Base-by-base conservation (phyloP, 768 basidiomycete species). In the Cyathus striatus region DNA sequence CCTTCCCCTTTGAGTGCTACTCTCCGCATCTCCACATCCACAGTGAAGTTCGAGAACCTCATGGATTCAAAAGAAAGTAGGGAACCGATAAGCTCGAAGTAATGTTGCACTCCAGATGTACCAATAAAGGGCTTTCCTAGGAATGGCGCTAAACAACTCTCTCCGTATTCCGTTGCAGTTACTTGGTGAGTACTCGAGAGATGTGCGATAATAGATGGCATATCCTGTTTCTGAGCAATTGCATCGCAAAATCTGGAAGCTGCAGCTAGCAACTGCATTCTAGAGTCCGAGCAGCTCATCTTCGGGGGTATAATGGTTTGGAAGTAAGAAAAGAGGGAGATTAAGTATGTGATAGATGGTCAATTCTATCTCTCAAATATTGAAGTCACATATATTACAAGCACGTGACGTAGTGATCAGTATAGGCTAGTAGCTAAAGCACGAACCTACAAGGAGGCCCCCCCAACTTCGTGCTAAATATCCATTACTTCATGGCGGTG, bases 1-100 rank as follows among this genome's bases (percentile, higher is more conserved):
- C 75, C 80, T 40, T 45, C 57, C 5, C 80, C 83, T 53, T 71
- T 78, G 42, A 74, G 68, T 14, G 68, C 72, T n/a, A 78, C 81
- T 55, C 70, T 76, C 32, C 64, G 57, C 30, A 57, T 63, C 38
- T 75, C 71, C 4, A 54, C 35, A 51, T 84, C 83, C 26, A 83
- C 68, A 40, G 76, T 49, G 49, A 75, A 82, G 45, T 76, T 73
- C 35, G 69, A 69, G 53, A 83, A 83, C 30, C 44, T 48, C 65
- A 83, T 73, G 48, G 69, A 49, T 16, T 78, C 66, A 55, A 75
- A 81, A 3, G 66, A 63, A 27, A 83, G 57, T 10, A 72, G 53
- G 10, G 66, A 60, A 24, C 59, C 54, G 33, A 84, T 68, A 38
- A 66, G 57, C 32, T 66, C 57, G 39, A 84, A 78, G 57, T 85